These are phyloP conservation scores for Penicillium brevicompactum DNA, from an alignment of 2,329 filamentous ascomycete species.

Conservation along the genomic window DNA sequence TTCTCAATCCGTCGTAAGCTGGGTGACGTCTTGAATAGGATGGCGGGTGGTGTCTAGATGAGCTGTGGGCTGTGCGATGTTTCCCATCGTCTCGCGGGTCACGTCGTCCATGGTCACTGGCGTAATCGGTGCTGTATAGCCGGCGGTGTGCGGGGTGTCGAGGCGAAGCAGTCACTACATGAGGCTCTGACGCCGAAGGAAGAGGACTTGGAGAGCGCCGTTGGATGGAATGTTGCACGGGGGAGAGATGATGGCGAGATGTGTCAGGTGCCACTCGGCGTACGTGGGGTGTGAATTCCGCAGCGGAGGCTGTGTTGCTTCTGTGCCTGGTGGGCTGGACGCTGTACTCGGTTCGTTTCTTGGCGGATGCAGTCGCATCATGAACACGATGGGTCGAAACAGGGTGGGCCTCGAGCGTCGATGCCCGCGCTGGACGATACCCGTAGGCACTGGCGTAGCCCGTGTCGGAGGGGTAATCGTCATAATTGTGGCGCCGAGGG, in stretches of 20 bases:
- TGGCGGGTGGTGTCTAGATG: conserved; percentile 29
- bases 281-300: conserved; percentile 30
- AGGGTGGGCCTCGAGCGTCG: conserved; percentile 36
- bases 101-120: conserved; percentile 38
- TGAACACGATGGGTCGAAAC: conserved; percentile 36
- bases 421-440: conserved; percentile 26
- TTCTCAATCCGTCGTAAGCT: conserved; percentile 29
- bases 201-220: conserved; percentile 37
- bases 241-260: conserved; percentile 23
- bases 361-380: conserved; percentile 33
- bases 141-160: conserved; percentile 33
- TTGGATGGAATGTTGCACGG: conserved; percentile 31
- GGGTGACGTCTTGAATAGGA: conserved; percentile 31
- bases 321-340: conserved; percentile 37
- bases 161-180: conserved; percentile 37
- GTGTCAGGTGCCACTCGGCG: conserved; percentile 32
- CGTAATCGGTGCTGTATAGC: conserved; percentile 37
- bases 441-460: conserved; percentile 33
- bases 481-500: conserved; percentile 31
- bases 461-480: conserved; percentile 36
- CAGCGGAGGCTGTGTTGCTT: conserved; percentile 36
- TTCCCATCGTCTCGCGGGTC: conserved; percentile 25
- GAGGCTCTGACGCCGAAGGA: conserved; percentile 34
- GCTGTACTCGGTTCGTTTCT: conserved; percentile 40
- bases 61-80: conserved; percentile 22